Evolutionary conservation across 352 stramenopile species (phyloP).

Genomic region (Aphanomyces euteiches): DNA sequence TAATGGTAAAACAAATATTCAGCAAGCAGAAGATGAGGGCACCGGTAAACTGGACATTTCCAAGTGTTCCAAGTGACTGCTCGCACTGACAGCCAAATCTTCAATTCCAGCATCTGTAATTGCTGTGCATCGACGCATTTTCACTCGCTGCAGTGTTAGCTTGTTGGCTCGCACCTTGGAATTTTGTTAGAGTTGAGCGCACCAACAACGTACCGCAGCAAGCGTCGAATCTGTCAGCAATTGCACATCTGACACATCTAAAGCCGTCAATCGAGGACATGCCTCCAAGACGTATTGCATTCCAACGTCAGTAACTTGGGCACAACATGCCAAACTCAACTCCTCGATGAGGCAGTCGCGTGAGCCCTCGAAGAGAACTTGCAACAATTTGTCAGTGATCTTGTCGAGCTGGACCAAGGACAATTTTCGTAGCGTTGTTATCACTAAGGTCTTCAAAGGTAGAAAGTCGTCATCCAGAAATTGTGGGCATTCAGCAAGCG

Average conservation of each 20-base stretch:
- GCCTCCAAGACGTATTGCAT: constrained; percentile 36
- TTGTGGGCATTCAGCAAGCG: constrained; percentile 73
- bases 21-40: constrained; percentile 18
- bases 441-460: constrained; percentile 46
- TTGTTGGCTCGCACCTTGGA: constrained; percentile 46
- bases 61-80: constrained; percentile 52
- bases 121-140: constrained; percentile 56
- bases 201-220: constrained; percentile 43
- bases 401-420: constrained; percentile 75
- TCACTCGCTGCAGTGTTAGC: constrained; percentile 51
- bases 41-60: constrained; percentile 78
- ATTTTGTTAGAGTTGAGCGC: not conserved
- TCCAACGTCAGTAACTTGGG: constrained; percentile 53
- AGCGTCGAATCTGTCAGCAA: constrained; percentile 63
- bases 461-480: constrained; percentile 55
- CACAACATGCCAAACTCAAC: constrained; percentile 63
- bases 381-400: constrained; percentile 58
- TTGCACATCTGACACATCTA: constrained; percentile 70
- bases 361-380: constrained; percentile 44
- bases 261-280: not conserved
- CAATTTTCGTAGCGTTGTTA: constrained; percentile 60
- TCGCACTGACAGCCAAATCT: constrained; percentile 55
- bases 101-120: constrained; percentile 57
- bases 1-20: constrained; percentile 1
- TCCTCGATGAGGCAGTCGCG: constrained; percentile 46